These are phyloP conservation scores for Schizophyllum amplum DNA, from an alignment of 1,284 basidiomycete species.

Conservation along the genomic window DNA sequence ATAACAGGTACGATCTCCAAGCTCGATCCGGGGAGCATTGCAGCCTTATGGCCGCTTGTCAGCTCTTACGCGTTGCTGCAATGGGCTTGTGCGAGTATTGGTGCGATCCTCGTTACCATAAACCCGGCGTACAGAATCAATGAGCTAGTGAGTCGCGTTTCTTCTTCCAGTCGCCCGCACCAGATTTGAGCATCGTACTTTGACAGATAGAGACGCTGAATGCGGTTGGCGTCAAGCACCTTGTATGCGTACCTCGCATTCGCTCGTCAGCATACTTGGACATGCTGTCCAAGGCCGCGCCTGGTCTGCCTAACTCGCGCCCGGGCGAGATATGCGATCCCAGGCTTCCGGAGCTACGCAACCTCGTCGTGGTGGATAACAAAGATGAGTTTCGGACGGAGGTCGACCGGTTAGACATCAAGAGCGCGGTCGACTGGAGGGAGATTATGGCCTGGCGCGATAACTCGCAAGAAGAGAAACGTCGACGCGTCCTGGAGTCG, in stretches of 20 bases:
- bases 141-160: slow-evolving; percentile 50
- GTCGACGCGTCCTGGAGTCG: slow-evolving; percentile 31
- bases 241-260: slow-evolving; percentile 68
- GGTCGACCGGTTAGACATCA: slow-evolving; percentile 34
- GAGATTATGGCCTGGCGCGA: slow-evolving; percentile 59
- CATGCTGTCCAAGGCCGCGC: slow-evolving; percentile 51
- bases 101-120: slow-evolving; percentile 73
- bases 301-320: slow-evolving; percentile 39
- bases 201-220: slow-evolving; percentile 52
- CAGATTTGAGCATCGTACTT: background rate
- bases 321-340: slow-evolving; percentile 56
- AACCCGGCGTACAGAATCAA: slow-evolving; percentile 74
- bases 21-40: background rate
- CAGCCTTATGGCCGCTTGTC: background rate
- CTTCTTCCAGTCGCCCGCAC: background rate
- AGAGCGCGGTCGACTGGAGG: slow-evolving; percentile 55
- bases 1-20: slow-evolving; percentile 50
- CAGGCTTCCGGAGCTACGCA: slow-evolving; percentile 54
- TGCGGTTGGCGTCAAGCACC: slow-evolving; percentile 59
- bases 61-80: slow-evolving; percentile 77
- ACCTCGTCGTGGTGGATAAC: slow-evolving; percentile 67
- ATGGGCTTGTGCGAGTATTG: slow-evolving; percentile 77
- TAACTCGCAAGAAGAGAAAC: slow-evolving; percentile 31
- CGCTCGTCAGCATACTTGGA: slow-evolving; percentile 56
- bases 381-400: slow-evolving; percentile 28